Evolutionary conservation across 495 filamentous ascomycete species (phyloP), one percentile per base, ranked within the genome.

Genomic region (Lichenothelia convexa): DNA sequence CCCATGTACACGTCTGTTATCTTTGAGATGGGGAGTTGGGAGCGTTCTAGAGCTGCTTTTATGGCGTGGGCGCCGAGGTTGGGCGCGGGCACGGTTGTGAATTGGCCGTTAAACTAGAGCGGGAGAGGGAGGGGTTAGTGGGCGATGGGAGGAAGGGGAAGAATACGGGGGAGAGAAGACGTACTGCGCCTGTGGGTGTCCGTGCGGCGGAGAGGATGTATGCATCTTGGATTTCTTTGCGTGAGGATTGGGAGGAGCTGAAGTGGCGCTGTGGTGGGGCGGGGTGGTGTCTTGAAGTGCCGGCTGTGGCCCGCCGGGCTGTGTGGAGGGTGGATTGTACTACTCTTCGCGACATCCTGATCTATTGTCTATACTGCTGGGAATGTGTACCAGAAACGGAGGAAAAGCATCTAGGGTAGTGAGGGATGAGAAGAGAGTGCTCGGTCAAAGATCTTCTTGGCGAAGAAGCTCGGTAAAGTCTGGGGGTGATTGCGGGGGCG

Each of bases 1-100:
- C 89, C 89, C 80, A 94, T 92, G 60, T 94, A 94, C 2, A 93
- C 78, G 66, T 89, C 77, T 21, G 73, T 77, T 46, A 94, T 78
- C 49, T 76, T 73, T 19, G 73, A 68, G 15, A 71, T 50, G 4
- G 87, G 84, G 17, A 94, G 62, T 27, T 70, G 70, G 16, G 84
- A 89, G 48, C 87, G 91, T 45, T 69, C 63, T 30, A 97, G 53
- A 30, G 87, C 89, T 16, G 83, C 77, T 51, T 80, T 84, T 59
- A 97, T 93, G 44, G 83, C 89, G 18, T 75, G 70, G 15, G 85
- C 76, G 39, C 80, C 89, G 31, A 94, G 80, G 50, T 77, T 63
- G 19, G 87, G 77, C 9, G 83, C 87, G n/a, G 80, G 62, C 24
- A 93, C 73, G 13, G 70, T 78, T 16, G 73, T 65, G 51, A 84